phyloP scores from a whole-genome alignment of 495 filamentous ascomycete genomes.

The Hyaloscypha hepaticicola region DNA sequence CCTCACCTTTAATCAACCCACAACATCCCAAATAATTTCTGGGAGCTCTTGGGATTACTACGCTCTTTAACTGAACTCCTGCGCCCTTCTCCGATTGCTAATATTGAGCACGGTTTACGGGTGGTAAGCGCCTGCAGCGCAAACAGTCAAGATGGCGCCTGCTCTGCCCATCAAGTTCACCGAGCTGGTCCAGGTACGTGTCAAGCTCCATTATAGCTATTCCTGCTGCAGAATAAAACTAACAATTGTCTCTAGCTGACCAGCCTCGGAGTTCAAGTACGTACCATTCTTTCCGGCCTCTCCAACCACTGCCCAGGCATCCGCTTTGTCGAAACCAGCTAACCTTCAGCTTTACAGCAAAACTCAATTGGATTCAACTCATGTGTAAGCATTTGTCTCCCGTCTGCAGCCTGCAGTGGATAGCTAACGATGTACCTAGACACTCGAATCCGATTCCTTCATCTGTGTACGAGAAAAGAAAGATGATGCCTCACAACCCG shows the following conservation, averaged over 20 bases:
- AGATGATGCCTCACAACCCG: slow-evolving; percentile 73
- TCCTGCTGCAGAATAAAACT: slow-evolving; percentile 17
- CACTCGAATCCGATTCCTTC: slow-evolving; percentile 93
- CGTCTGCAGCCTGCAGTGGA: slow-evolving; percentile 5
- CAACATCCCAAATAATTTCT: slow-evolving; percentile 18
- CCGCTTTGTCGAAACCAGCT: slow-evolving; percentile 35
- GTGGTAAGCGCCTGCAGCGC: slow-evolving; percentile 25
- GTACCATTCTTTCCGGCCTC: slow-evolving; percentile 35
- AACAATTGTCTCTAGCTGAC: slow-evolving; percentile 55
- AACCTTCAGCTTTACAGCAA: slow-evolving; percentile 52
- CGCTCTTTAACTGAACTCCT: slow-evolving; percentile 19
- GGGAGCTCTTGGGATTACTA: slow-evolving; percentile 21
- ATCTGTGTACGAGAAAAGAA: slow-evolving; percentile 94
- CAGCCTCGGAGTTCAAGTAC: slow-evolving; percentile 77
- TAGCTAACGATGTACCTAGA: slow-evolving; percentile 53
- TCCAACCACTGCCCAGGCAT: slow-evolving; percentile 17
- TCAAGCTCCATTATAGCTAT: slow-evolving; percentile 5
- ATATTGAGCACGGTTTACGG: slow-evolving; percentile 25
- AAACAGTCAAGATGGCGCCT: slow-evolving; percentile 62
- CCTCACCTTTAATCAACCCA: slow-evolving; percentile 10
- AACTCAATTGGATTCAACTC: slow-evolving; percentile 92
- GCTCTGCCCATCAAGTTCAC: slow-evolving; percentile 88
- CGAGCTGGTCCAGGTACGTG: slow-evolving; percentile 82
- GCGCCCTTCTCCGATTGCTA: slow-evolving; percentile 14
- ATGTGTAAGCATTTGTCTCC: slow-evolving; percentile 66